Conservation (phyloP, 192 early-diverging fungal species). For the Coemansia aciculifera region DNA sequence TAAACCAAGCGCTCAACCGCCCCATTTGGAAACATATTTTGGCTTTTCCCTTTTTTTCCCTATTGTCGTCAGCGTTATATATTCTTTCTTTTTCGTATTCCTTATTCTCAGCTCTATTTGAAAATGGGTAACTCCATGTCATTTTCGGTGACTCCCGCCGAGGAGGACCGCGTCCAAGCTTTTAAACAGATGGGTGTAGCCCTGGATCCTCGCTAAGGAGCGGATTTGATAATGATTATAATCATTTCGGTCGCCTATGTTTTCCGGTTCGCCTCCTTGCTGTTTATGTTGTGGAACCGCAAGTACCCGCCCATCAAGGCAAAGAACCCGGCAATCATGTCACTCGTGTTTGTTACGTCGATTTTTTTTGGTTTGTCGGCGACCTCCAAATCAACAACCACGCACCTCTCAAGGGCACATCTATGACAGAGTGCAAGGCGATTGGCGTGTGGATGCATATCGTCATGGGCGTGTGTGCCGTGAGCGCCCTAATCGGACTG, state of each 20-base stretch:
- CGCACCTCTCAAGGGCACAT: constrained; percentile 23
- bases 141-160: constrained; percentile 17
- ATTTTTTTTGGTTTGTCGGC: constrained; percentile 56
- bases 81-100: constrained; percentile 31
- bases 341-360: constrained; percentile 19
- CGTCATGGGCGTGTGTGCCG: constrained; percentile 27
- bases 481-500: constrained; percentile 31
- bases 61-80: neutral
- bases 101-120: neutral
- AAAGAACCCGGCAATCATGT: constrained; percentile 54
- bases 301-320: constrained; percentile 55
- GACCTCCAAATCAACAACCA: constrained; percentile 50
- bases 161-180: constrained; percentile 14
- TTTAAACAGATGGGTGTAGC: neutral
- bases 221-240: constrained; percentile 21
- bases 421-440: constrained; percentile 34
- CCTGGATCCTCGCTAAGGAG: constrained; percentile 29
- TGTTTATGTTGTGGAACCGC: constrained; percentile 40
- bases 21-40: neutral
- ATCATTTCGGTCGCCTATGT: constrained; percentile 10
- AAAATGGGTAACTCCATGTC: constrained; percentile 39
- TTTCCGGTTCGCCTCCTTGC: constrained; percentile 21
- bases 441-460: constrained; percentile 49
- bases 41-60: neutral
- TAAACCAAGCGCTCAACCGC: too few relatives aligned